Conservation (phyloP, 2,329 filamentous ascomycete species). For the Lachnellula occidentalis region DNA sequence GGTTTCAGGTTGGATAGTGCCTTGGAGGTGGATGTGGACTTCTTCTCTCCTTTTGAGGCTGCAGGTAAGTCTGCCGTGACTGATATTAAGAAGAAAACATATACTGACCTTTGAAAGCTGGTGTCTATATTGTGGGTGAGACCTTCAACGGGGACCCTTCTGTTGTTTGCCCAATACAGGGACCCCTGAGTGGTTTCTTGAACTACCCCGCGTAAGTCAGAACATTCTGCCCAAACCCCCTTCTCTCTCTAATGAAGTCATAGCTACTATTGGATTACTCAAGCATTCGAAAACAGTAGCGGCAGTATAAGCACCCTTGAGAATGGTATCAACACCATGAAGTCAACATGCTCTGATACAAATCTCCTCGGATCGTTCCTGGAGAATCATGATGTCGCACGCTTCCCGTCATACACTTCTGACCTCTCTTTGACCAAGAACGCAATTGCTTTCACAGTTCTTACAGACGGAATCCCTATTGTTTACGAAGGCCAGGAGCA, state of each 20-base stretch:
- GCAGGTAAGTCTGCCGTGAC: conserved; percentile 25
- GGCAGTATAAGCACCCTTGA: conserved; percentile 28
- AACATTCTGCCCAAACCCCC: not conserved
- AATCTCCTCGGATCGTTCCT: conserved; percentile 37
- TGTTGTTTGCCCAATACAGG: conserved; percentile 51
- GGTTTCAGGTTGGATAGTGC: conserved; percentile 47
- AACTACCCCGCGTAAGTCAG: conserved; percentile 49
- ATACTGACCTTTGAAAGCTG: conserved; percentile 34
- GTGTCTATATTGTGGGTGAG: conserved; percentile 57
- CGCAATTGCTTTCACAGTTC: conserved; percentile 43
- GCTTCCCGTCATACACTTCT: conserved; percentile 22
- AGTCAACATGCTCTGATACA: conserved; percentile 30
- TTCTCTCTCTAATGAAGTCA: not conserved
- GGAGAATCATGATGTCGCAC: conserved; percentile 31
- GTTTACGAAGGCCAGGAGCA: conserved; percentile 51
- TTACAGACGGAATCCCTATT: conserved; percentile 47
- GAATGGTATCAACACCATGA: conserved; percentile 26
- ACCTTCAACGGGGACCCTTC: conserved; percentile 49
- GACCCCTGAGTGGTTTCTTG: conserved; percentile 51
- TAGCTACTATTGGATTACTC: conserved; percentile 26
- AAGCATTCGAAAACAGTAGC: conserved; percentile 25
- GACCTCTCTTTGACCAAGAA: conserved; percentile 37
- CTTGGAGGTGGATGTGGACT: conserved; percentile 43
- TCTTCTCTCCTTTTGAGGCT: conserved; percentile 48
- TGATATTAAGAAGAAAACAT: conserved; percentile 22